phyloP scores from a whole-genome alignment of 345 rosid genomes.

The Citrus inodora region DNA sequence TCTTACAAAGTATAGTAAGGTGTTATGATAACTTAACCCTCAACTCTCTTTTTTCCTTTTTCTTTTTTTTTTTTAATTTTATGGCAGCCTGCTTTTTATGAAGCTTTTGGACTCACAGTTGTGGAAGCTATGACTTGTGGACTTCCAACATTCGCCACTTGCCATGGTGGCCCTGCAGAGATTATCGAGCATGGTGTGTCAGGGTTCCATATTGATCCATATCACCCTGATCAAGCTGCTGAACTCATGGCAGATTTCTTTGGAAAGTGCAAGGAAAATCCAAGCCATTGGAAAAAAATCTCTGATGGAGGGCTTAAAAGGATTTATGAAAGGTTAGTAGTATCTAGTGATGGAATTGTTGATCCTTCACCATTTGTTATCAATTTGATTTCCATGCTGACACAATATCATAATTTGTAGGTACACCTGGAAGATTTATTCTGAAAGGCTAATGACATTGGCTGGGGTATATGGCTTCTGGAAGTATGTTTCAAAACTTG shows the following conservation, averaged over 20 bases:
- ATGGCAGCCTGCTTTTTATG: constrained; percentile 93
- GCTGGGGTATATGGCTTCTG: constrained; percentile 98
- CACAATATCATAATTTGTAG: constrained; percentile 32
- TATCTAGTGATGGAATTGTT: background rate
- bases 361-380: background rate
- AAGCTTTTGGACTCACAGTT: constrained; percentile 97
- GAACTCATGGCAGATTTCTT: constrained; percentile 64
- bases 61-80: too few species aligned
- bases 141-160: constrained; percentile 92
- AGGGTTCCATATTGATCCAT: constrained; percentile 96
- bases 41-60: background rate
- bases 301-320: constrained; percentile 80
- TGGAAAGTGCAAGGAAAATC: constrained; percentile 63
- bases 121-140: constrained; percentile 99
- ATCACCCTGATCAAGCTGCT: constrained; percentile 80
- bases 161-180: constrained; percentile 98
- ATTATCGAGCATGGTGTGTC: constrained; percentile 77
- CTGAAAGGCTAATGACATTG: constrained; percentile 85
- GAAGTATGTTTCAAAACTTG: constrained; percentile 88
- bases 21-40: background rate
- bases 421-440: constrained; percentile 96
- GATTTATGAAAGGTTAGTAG: constrained; percentile 69
- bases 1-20: background rate
- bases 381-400: constrained; percentile 14
- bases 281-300: constrained; percentile 69